A percentile compares a stretch with the other conserved stretches of the same genome.
Conservation (phyloP, 345 rosid species). For the Cochlearia excelsa region DNA sequence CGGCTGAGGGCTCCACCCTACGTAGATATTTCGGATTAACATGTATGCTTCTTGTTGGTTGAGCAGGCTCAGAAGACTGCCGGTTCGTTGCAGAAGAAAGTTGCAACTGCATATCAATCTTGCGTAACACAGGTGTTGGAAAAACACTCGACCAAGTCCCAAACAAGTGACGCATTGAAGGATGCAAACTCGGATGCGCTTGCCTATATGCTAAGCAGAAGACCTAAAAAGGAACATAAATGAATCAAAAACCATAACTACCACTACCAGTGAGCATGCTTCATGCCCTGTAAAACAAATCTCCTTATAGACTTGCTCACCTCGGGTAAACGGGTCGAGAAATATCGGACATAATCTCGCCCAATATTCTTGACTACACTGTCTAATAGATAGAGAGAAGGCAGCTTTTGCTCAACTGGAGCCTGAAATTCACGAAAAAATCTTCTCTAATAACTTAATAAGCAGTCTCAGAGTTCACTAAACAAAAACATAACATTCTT, state of each 20-base stretch:
- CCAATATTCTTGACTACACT: conserved; percentile 96
- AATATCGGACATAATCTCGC: conserved; percentile 66
- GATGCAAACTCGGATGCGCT: conserved; percentile 62
- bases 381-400: conserved; percentile 91
- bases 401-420: conserved; percentile 84
- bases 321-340: conserved; percentile 87
- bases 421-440: conserved; percentile 49
- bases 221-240: conserved; percentile 48
- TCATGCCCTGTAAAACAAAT: not conserved
- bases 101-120: conserved; percentile 72
- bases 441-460: not conserved
- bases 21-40: conserved; percentile 95
- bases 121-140: conserved; percentile 58
- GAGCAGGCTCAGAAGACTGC: conserved; percentile 71
- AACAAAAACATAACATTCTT: not conserved
- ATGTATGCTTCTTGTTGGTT: conserved; percentile 87
- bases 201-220: conserved; percentile 77
- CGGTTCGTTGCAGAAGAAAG: conserved; percentile 49
- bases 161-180: conserved; percentile 89
- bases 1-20: conserved; percentile 61
- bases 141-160: conserved; percentile 94
- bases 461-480: not conserved
- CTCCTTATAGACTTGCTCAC: conserved; percentile 45
- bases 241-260: conserved; percentile 1
- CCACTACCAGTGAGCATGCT: conserved; percentile 4